Percentiles rank a stretch among this genome's conserved stretches.
Evolutionary conservation across 768 basidiomycete genomes (phyloP).

Genomic region (Tylopilus subfusipes): DNA sequence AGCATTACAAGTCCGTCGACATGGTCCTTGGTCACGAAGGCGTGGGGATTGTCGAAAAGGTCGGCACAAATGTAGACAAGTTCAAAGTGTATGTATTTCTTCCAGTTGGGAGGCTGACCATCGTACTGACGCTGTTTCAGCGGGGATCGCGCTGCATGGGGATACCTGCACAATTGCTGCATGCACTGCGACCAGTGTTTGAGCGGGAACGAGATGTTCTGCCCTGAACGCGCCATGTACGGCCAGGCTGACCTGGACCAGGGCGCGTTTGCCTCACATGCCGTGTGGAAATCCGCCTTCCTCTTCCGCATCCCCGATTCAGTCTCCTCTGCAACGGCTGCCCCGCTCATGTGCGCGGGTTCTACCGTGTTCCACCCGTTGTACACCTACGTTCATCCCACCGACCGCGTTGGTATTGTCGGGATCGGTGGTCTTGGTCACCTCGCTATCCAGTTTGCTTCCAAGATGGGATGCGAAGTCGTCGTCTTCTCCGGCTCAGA

Average conservation of each 20-base stretch:
- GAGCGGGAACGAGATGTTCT: slow-evolving; percentile 32
- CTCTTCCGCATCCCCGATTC: slow-evolving; percentile 34
- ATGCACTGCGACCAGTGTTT: slow-evolving; percentile 33
- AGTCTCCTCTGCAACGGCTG: slow-evolving; percentile 30
- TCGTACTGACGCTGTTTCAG: slow-evolving; percentile 9
- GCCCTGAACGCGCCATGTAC: slow-evolving; percentile 24
- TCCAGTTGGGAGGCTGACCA: neutral
- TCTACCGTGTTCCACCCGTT: slow-evolving; percentile 32
- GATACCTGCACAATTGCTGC: slow-evolving; percentile 32
- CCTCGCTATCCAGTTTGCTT: slow-evolving; percentile 37
- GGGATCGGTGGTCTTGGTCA: slow-evolving; percentile 39
- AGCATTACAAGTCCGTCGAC: slow-evolving; percentile 30
- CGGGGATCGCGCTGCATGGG: slow-evolving; percentile 38
- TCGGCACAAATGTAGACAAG: slow-evolving; percentile 28
- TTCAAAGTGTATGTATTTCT: slow-evolving; percentile 34
- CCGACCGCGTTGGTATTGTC: slow-evolving; percentile 34
- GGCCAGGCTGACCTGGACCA: slow-evolving; percentile 27
- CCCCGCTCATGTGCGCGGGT: slow-evolving; percentile 38
- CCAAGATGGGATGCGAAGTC: slow-evolving; percentile 39
- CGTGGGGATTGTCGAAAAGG: slow-evolving; percentile 31
- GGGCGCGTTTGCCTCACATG: slow-evolving; percentile 36
- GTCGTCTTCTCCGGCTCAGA: slow-evolving; percentile 35
- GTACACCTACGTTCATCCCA: slow-evolving; percentile 23
- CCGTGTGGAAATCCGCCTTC: slow-evolving; percentile 33
- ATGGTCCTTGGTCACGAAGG: slow-evolving; percentile 43